Conservation (phyloP, 2,329 filamentous ascomycete species). For the Fusarium incarnatum region DNA sequence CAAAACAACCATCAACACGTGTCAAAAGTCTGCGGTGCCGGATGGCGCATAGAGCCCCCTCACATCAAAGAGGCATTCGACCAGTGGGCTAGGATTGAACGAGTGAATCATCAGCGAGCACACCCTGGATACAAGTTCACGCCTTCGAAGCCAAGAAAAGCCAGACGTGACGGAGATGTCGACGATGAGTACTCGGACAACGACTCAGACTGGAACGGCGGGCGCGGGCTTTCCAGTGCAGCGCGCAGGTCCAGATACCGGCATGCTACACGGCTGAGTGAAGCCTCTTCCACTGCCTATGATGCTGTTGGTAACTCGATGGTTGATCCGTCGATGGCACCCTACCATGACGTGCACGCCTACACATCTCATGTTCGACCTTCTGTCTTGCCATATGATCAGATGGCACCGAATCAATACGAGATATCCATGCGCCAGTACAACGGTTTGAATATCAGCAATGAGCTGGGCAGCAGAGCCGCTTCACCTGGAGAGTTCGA, state of each 20-base stretch:
- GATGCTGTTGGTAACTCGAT: slow-evolving; percentile 18
- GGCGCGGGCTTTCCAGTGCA: slow-evolving; percentile 8
- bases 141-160: slow-evolving; percentile 74
- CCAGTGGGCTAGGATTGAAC: slow-evolving; percentile 81
- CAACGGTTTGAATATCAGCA: slow-evolving; percentile 8
- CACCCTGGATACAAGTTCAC: slow-evolving; percentile 96
- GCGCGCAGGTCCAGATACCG: slow-evolving; percentile 22
- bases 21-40: slow-evolving; percentile 85
- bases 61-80: slow-evolving; percentile 80
- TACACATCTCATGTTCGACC: slow-evolving; percentile 26
- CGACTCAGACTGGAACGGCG: slow-evolving; percentile 40
- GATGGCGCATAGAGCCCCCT: slow-evolving; percentile 85
- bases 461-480: slow-evolving; percentile 33
- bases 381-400: slow-evolving; percentile 26
- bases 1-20: slow-evolving; percentile 96
- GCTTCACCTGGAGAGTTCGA: slow-evolving; percentile 36
- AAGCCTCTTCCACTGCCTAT: slow-evolving; percentile 31
- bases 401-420: slow-evolving; percentile 31
- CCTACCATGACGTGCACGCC: slow-evolving; percentile 31
- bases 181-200: slow-evolving; percentile 35
- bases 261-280: slow-evolving; percentile 34
- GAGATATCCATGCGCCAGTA: slow-evolving; percentile 25
- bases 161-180: slow-evolving; percentile 50
- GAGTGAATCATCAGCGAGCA: slow-evolving; percentile 84
- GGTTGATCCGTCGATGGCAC: slow-evolving; percentile 2